Conservation (phyloP, 2,329 filamentous ascomycete genomes). For the Diaporthe citrichinensis region DNA sequence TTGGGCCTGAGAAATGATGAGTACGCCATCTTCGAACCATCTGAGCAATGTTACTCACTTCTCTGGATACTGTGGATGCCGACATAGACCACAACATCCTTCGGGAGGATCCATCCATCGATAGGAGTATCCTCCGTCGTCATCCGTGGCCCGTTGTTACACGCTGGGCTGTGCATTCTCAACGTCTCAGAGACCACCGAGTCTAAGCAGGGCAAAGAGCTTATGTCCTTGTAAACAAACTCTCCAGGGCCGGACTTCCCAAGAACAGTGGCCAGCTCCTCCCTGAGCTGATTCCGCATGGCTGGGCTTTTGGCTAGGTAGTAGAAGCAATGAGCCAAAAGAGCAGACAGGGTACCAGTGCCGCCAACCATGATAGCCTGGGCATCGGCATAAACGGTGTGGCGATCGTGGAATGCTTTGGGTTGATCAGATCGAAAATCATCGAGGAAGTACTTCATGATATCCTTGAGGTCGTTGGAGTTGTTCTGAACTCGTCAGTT, state of each 20-base stretch:
- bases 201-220: background rate
- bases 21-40: background rate
- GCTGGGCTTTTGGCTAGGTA: background rate
- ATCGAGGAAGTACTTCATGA: constrained; percentile 7
- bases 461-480: background rate
- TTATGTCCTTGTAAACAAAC: background rate
- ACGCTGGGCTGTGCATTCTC: background rate
- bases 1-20: background rate
- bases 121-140: background rate
- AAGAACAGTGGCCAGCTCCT: background rate
- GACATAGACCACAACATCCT: background rate
- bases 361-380: background rate
- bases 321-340: background rate
- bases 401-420: background rate
- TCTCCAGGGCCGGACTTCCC: background rate
- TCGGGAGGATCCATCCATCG: background rate
- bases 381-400: background rate
- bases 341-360: background rate
- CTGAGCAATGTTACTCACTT: background rate
- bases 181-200: background rate
- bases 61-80: constrained; percentile 4
- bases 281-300: background rate
- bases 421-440: background rate
- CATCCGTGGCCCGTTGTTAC: background rate
- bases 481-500: background rate